Conservation (phyloP, 345 rosid genomes). For the Diplotaxis tenuifolia region DNA sequence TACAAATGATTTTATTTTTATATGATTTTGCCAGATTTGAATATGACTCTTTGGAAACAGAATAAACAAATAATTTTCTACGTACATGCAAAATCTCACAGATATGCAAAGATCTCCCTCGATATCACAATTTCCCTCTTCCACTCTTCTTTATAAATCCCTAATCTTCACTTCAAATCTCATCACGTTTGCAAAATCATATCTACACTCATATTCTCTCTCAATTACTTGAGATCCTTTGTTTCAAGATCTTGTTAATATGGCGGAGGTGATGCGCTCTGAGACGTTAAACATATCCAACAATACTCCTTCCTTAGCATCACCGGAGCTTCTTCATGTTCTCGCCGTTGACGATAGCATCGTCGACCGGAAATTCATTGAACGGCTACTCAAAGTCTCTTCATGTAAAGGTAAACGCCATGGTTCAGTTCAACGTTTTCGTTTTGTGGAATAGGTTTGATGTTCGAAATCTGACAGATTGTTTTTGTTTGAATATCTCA, state of each 20-base stretch:
- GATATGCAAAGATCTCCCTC: background rate
- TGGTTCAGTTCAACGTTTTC: background rate
- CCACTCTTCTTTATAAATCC: background rate
- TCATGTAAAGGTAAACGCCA: slow-evolving; percentile 66
- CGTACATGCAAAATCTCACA: background rate
- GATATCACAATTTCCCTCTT: background rate
- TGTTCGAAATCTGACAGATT: background rate
- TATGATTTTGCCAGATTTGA: background rate
- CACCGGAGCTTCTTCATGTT: slow-evolving; percentile 74
- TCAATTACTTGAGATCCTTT: background rate
- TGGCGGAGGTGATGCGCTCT: slow-evolving; percentile 40
- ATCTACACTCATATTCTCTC: background rate
- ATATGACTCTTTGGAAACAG: background rate
- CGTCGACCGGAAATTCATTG: slow-evolving; percentile 79
- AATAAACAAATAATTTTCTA: background rate
- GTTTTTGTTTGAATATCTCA: slow-evolving; percentile 26
- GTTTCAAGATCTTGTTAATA: background rate
- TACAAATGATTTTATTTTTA: background rate
- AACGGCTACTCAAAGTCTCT: slow-evolving; percentile 65
- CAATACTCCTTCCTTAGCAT: slow-evolving; percentile 26
- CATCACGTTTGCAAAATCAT: background rate
- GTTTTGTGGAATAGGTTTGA: background rate
- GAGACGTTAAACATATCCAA: slow-evolving; percentile 22
- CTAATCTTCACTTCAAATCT: background rate
- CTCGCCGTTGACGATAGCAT: slow-evolving; percentile 91